phyloP scores from a whole-genome alignment of 1,139 yeast species.

The Geotrichum candidum region DNA sequence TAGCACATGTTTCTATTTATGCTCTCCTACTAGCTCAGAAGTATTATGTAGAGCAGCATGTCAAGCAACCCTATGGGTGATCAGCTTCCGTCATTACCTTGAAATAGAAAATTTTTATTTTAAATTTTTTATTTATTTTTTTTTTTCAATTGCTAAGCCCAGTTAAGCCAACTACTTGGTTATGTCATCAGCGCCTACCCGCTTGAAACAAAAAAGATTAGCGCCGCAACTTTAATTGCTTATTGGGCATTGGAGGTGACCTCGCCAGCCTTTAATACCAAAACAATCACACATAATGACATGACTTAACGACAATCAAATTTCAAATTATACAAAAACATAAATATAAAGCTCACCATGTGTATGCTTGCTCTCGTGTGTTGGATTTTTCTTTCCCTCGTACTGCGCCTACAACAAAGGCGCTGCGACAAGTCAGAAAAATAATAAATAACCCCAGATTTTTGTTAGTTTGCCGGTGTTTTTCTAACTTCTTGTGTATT shows the following conservation, averaged over 20 bases:
- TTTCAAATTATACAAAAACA: not conserved
- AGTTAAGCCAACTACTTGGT: too few relatives aligned
- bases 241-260: too few relatives aligned
- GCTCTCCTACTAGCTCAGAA: not conserved
- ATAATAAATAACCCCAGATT: not conserved
- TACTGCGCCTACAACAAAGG: not conserved
- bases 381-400: not conserved
- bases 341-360: not conserved
- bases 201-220: too few relatives aligned
- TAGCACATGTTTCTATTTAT: not conserved
- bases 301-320: too few relatives aligned
- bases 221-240: too few relatives aligned
- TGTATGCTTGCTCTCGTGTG: not conserved
- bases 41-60: not conserved
- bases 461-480: not conserved
- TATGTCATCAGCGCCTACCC: too few relatives aligned
- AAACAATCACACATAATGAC: too few relatives aligned
- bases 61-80: not conserved
- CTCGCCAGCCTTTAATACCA: too few relatives aligned
- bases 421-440: not conserved
- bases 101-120: too few relatives aligned
- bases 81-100: too few relatives aligned
- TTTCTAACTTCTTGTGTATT: not conserved
- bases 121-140: too few relatives aligned
- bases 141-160: too few relatives aligned